Evolutionary conservation across 2,329 filamentous ascomycete genomes (phyloP).

Genomic region (Ramularia collo-cygni): DNA sequence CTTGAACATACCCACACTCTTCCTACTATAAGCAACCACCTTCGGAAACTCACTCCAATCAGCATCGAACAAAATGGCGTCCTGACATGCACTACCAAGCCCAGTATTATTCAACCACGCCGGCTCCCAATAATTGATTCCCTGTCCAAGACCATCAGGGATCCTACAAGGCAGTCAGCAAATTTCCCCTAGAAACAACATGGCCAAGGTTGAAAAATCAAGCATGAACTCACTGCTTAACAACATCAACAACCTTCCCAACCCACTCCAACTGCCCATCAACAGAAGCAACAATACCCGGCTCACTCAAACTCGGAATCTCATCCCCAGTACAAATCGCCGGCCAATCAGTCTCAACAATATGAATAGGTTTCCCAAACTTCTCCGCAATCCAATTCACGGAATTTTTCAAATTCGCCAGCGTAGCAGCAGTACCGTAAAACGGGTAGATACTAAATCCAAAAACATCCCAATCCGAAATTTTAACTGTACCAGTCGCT

Average conservation of each 20-base stretch:
- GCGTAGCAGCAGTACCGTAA: slow-evolving; percentile 27
- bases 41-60: slow-evolving; percentile 25
- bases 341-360: slow-evolving; percentile 31
- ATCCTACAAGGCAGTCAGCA: no score
- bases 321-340: slow-evolving; percentile 21
- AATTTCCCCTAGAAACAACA: no score
- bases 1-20: slow-evolving; percentile 24
- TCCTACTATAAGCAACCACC: slow-evolving; percentile 21
- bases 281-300: slow-evolving; percentile 21
- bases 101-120: slow-evolving; percentile 29
- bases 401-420: slow-evolving; percentile 22
- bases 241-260: slow-evolving; percentile 21
- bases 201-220: neutral
- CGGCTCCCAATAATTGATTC: slow-evolving; percentile 29
- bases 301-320: slow-evolving; percentile 28
- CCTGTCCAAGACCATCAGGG: slow-evolving; percentile 26
- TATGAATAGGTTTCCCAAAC: slow-evolving; percentile 29
- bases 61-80: slow-evolving; percentile 24
- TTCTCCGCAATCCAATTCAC: slow-evolving; percentile 23
- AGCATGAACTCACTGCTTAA: slow-evolving; percentile 20
- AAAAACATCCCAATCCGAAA: slow-evolving; percentile 26
- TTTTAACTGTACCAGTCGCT: slow-evolving; percentile 24
- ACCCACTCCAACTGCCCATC: slow-evolving; percentile 27
- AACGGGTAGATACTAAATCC: slow-evolving; percentile 29
- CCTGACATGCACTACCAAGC: slow-evolving; percentile 25